phyloP scores from a whole-genome alignment of 495 filamentous ascomycete species.

The Lasiosphaeriaceae sp. region DNA sequence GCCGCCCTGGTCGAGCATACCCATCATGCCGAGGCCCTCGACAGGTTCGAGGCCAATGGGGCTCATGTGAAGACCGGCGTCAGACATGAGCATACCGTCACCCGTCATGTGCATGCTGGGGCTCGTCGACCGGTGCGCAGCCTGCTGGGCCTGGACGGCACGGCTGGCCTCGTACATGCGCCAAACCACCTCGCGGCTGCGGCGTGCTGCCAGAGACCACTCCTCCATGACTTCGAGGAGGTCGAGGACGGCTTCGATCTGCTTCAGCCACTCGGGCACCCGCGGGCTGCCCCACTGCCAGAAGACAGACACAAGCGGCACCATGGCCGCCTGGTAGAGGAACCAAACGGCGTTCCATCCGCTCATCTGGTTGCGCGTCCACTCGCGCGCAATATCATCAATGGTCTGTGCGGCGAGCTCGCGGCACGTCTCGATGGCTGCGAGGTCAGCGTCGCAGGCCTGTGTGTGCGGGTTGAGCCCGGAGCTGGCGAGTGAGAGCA shows the following conservation, averaged over 20 bases:
- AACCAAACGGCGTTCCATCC: conserved; percentile 85
- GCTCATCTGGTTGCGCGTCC: conserved; percentile 67
- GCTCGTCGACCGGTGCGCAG: conserved; percentile 27
- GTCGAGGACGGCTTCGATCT: conserved; percentile 65
- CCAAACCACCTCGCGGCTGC: conserved; percentile 63
- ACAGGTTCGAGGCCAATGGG: conserved; percentile 49
- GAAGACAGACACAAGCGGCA: conserved; percentile 69
- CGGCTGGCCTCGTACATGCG: conserved; percentile 63
- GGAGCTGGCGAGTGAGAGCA: conserved; percentile 67
- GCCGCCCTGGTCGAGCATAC: conserved; percentile 49
- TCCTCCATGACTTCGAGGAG: conserved; percentile 65
- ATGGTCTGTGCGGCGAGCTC: conserved; percentile 67
- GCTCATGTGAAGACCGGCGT: conserved; percentile 42
- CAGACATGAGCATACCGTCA: conserved; percentile 32
- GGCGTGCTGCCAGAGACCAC: conserved; percentile 67
- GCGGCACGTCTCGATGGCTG: conserved; percentile 64
- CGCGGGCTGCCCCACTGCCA: conserved; percentile 56
- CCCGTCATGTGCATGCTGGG: conserved; percentile 36
- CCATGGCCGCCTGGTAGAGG: conserved; percentile 74
- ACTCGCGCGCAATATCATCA: conserved; percentile 64
- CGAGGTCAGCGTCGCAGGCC: conserved; percentile 61
- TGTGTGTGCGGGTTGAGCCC: conserved; percentile 53
- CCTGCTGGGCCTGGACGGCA: conserved; percentile 34
- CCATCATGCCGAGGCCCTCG: conserved; percentile 50
- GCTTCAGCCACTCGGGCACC: conserved; percentile 55